These are phyloP conservation scores for Linanthus parryae DNA, from an alignment of 148 eudicot genomes.

Conservation along the genomic window DNA sequence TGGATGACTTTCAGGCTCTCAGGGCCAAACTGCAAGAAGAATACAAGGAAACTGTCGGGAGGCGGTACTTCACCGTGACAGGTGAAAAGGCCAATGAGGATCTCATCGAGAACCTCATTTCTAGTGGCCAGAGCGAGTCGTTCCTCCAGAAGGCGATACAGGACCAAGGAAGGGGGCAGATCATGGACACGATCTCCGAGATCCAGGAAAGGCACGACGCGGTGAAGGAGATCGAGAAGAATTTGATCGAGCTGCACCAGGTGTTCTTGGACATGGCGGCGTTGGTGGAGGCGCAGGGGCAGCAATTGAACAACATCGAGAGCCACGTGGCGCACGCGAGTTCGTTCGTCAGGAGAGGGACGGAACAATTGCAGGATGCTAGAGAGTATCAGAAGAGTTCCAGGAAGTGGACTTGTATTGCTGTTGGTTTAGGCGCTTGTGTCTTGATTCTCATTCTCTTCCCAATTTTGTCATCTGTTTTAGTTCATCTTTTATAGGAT, in stretches of 20 bases:
- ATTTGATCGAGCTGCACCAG: conserved; percentile 61
- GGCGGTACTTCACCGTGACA: conserved; percentile 45
- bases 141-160: conserved; percentile 66
- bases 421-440: conserved; percentile 25
- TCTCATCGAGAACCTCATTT: conserved; percentile 55
- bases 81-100: conserved; percentile 60
- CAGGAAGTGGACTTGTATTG: conserved; percentile 53
- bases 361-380: conserved; percentile 36
- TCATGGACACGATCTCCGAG: conserved; percentile 63
- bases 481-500: no score
- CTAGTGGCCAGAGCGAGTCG: conserved; percentile 50
- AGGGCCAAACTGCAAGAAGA: conserved; percentile 39
- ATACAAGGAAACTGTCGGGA: conserved; percentile 49
- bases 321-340: conserved; percentile 51
- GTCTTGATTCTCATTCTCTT: conserved; percentile 25
- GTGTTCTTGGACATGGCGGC: conserved; percentile 72
- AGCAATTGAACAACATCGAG: conserved; percentile 41
- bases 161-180: conserved; percentile 62
- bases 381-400: conserved; percentile 47
- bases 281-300: conserved; percentile 54
- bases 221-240: conserved; percentile 62
- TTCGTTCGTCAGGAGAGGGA: conserved; percentile 42
- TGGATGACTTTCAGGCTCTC: conserved; percentile 53
- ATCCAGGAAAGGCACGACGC: conserved; percentile 75
- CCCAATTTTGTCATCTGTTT: conserved; percentile 28